A percentile compares a stretch with the other conserved stretches of the same genome.
These are phyloP conservation scores for Spathaspora hagerdaliae DNA, from an alignment of 805 yeast genomes.

Conservation along the genomic window DNA sequence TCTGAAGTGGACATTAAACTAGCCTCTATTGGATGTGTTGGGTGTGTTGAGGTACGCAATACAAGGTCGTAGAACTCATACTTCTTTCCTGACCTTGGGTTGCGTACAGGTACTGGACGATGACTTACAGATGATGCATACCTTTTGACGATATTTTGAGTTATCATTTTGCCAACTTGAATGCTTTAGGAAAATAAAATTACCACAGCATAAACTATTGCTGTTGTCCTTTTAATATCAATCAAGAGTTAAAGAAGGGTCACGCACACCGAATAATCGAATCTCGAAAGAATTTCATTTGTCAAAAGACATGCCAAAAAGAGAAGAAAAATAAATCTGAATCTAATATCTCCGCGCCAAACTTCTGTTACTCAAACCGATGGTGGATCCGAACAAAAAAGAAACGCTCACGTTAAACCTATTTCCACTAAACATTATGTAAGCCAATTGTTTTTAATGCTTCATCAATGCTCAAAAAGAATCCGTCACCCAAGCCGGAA, in stretches of 20 bases:
- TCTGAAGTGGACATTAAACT: slow-evolving; percentile 19
- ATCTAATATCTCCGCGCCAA: background rate
- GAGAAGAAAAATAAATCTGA: background rate
- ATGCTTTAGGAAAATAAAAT: too few relatives aligned
- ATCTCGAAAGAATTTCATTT: too few relatives aligned
- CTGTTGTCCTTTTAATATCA: too few relatives aligned
- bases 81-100: slow-evolving; percentile 1
- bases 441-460: slow-evolving; percentile 47
- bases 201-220: too few relatives aligned
- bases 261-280: too few relatives aligned
- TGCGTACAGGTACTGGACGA: slow-evolving; percentile 1
- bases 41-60: slow-evolving; percentile 28
- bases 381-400: background rate
- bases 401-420: background rate
- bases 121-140: background rate
- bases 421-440: slow-evolving; percentile 1
- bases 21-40: slow-evolving; percentile 30
- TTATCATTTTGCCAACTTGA: background rate
- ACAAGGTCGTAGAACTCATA: slow-evolving; percentile 37
- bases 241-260: too few relatives aligned
- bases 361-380: background rate
- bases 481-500: slow-evolving; percentile 20
- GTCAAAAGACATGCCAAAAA: background rate
- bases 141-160: background rate
- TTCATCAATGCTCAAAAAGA: slow-evolving; percentile 51